phyloP scores from a whole-genome alignment of 768 basidiomycete species.

The Termitomyces sp. region DNA sequence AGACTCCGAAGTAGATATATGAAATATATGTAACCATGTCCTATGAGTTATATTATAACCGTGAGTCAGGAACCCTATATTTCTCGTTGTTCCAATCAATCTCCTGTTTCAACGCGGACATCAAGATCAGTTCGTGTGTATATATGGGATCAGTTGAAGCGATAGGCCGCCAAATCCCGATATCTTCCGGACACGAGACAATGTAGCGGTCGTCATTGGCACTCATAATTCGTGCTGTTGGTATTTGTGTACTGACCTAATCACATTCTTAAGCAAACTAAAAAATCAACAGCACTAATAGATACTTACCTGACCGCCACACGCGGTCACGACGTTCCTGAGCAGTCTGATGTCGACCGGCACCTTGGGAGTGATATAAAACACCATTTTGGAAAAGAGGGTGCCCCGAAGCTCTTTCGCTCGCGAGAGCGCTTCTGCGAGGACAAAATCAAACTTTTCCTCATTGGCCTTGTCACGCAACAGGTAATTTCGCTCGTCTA shows the following conservation, averaged over 20 bases:
- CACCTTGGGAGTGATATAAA: constrained; percentile 74
- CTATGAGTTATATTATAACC: neutral
- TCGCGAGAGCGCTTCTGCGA: constrained; percentile 55
- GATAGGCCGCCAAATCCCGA: constrained; percentile 63
- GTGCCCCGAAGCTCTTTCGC: constrained; percentile 51
- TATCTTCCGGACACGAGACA: constrained; percentile 64
- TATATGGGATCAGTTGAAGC: constrained; percentile 49
- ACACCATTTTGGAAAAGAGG: constrained; percentile 60
- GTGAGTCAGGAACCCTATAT: constrained; percentile 24
- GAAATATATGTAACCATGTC: neutral
- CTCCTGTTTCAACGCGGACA: constrained; percentile 59
- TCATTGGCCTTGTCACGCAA: constrained; percentile 64
- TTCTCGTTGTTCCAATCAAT: constrained; percentile 55
- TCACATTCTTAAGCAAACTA: neutral
- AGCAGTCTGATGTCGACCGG: constrained; percentile 55
- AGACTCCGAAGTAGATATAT: too few relatives aligned
- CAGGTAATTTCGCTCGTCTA: constrained; percentile 62
- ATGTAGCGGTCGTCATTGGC: constrained; percentile 52
- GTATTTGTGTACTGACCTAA: constrained; percentile 43
- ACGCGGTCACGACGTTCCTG: constrained; percentile 63
- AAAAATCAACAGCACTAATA: neutral
- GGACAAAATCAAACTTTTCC: constrained; percentile 59
- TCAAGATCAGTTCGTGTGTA: constrained; percentile 63
- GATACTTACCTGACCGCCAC: constrained; percentile 64
- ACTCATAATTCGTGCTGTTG: constrained; percentile 52